These are phyloP conservation scores for Cercospora sp. DNA, from an alignment of 2,329 filamentous ascomycete genomes.

Conservation along the genomic window DNA sequence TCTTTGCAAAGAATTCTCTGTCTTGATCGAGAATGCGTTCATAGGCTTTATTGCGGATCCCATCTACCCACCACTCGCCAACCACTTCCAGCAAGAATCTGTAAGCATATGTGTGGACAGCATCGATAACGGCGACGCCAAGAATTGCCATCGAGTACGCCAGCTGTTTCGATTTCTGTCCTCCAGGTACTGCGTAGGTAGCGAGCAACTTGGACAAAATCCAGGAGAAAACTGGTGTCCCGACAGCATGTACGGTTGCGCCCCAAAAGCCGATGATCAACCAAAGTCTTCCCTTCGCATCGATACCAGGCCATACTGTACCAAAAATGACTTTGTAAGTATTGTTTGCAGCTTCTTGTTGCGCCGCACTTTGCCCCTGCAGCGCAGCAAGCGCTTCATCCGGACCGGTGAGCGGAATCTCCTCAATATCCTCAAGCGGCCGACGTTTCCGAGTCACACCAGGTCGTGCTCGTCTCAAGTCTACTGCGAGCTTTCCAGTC, in stretches of 20 bases:
- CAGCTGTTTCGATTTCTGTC: conserved; percentile 49
- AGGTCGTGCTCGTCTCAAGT: conserved; percentile 21
- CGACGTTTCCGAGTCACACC: conserved; percentile 18
- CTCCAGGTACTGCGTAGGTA: conserved; percentile 62
- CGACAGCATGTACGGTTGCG: conserved; percentile 64
- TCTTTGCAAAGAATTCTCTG: conserved; percentile 72
- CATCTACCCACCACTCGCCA: conserved; percentile 76
- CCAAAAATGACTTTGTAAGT: conserved; percentile 58
- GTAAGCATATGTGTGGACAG: conserved; percentile 62
- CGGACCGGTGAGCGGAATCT: conserved; percentile 21
- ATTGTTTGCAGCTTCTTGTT: conserved; percentile 20
- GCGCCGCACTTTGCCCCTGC: conserved; percentile 11
- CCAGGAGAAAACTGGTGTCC: conserved; percentile 74
- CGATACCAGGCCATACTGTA: conserved; percentile 70
- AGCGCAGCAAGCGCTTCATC: conserved; percentile 21
- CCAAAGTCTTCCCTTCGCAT: conserved; percentile 51
- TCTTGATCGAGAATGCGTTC: conserved; percentile 72
- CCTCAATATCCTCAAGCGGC: conserved; percentile 20
- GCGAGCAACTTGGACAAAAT: conserved; percentile 71
- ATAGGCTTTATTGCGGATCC: conserved; percentile 67
- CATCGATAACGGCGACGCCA: conserved; percentile 67
- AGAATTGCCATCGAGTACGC: conserved; percentile 72
- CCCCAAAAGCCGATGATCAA: conserved; percentile 63
- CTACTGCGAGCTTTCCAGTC: conserved; percentile 27
- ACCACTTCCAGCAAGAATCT: conserved; percentile 71